Conservation (phyloP, 495 filamentous ascomycete species). For the Pyrenula aspistea region DNA sequence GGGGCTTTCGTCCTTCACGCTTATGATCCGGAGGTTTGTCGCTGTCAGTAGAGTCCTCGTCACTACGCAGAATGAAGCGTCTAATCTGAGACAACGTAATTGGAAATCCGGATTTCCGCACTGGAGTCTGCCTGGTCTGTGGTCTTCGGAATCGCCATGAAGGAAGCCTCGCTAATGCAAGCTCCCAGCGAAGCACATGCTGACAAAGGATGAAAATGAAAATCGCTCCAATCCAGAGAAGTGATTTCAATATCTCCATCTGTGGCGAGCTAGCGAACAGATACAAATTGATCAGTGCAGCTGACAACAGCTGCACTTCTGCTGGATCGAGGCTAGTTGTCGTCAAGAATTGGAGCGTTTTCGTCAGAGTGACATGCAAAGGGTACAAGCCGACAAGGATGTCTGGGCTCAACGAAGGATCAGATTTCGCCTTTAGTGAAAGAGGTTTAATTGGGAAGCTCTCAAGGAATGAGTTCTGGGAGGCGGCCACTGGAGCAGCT, state of each 20-base stretch:
- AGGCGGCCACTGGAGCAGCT: conserved; percentile 44
- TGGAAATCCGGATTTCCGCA: not conserved
- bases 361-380: conserved; percentile 71
- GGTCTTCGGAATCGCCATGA: conserved; percentile 74
- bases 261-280: conserved; percentile 73
- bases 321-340: conserved; percentile 77
- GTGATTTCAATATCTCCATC: conserved; percentile 62
- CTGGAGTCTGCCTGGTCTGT: conserved; percentile 16
- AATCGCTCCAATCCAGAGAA: conserved; percentile 83
- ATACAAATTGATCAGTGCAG: conserved; percentile 70
- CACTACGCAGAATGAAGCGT: conserved; percentile 20
- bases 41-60: conserved; percentile 33
- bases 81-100: not conserved
- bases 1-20: not conserved
- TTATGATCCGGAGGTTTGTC: conserved; percentile 12
- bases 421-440: conserved; percentile 14
- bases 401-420: conserved; percentile 38
- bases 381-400: conserved; percentile 62
- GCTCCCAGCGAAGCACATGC: conserved; percentile 72
- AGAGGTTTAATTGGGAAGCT: conserved; percentile 18
- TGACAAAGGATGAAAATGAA: conserved; percentile 60
- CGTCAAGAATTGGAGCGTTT: conserved; percentile 63
- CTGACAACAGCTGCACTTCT: conserved; percentile 77
- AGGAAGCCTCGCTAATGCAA: conserved; percentile 76
- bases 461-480: conserved; percentile 28